Evolutionary conservation across 257 asterid species (phyloP).

Genomic region (Apocynum venetum): DNA sequence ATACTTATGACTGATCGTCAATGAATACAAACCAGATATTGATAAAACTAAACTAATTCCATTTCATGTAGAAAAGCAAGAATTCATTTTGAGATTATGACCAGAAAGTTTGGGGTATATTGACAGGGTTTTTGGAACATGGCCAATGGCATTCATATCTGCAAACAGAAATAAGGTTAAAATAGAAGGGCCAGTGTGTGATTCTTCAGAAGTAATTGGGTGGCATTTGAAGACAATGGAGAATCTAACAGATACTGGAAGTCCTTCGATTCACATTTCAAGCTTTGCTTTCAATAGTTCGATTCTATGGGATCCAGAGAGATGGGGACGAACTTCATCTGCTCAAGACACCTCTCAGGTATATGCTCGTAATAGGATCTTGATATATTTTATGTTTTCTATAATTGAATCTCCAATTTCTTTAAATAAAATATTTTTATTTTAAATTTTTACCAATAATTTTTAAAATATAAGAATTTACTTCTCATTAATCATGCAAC

Average conservation of each 20-base stretch:
- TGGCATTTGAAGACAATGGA: conserved; percentile 80
- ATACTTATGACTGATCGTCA: too few species aligned
- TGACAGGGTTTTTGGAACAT: conserved; percentile 75
- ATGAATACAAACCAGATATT: too few species aligned
- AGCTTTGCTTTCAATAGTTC: conserved; percentile 91
- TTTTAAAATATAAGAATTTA: too few species aligned
- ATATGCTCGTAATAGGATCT: neutral
- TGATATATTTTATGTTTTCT: neutral
- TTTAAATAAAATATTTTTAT: too few species aligned
- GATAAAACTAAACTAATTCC: too few species aligned
- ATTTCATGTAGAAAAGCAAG: too few species aligned
- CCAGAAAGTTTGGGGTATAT: neutral
- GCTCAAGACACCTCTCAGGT: conserved; percentile 78
- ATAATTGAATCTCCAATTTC: too few species aligned
- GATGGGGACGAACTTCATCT: conserved; percentile 92
- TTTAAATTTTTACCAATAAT: too few species aligned
- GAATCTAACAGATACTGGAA: conserved; percentile 33
- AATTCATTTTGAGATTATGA: neutral
- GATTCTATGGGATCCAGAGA: conserved; percentile 92
- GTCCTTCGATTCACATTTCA: conserved; percentile 60
- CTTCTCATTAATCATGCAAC: too few species aligned
- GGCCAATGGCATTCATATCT: conserved; percentile 71
- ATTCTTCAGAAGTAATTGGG: conserved; percentile 69
- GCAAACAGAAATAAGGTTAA: conserved; percentile 54
- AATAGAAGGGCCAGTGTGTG: conserved; percentile 77